A percentile compares a stretch with the other conserved stretches of the same genome.
Conservation (phyloP, 139 green algal genomes). For the Chlamydomonas eustigma region DNA sequence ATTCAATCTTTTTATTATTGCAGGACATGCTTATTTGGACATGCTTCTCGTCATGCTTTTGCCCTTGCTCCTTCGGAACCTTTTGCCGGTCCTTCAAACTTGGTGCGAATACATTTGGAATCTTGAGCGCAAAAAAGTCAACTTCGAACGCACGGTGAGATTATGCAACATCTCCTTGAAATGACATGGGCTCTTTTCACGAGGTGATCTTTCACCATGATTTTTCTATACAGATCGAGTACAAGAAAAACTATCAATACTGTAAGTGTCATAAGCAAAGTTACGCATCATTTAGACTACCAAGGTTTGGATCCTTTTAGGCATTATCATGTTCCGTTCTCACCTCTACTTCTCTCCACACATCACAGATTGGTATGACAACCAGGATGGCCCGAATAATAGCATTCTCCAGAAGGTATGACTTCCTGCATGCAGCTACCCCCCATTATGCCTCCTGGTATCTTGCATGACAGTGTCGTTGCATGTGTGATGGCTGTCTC, state of each 20-base stretch:
- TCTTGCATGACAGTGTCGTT: background rate
- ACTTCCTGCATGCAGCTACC: background rate
- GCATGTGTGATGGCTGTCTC: background rate
- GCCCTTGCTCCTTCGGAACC: constrained; percentile 21
- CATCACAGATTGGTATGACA: constrained; percentile 16
- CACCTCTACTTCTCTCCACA: too few relatives aligned
- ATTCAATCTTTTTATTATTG: background rate
- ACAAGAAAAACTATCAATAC: constrained; percentile 15
- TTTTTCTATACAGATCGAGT: constrained; percentile 12
- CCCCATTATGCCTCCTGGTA: background rate
- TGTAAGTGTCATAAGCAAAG: background rate
- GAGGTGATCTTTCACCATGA: background rate
- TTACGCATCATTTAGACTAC: too few relatives aligned
- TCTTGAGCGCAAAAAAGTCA: background rate
- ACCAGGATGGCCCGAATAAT: constrained; percentile 11
- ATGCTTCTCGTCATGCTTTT: constrained; percentile 31
- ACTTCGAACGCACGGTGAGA: background rate
- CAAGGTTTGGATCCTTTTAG: too few relatives aligned
- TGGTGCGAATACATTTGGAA: background rate
- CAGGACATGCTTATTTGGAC: constrained; percentile 25
- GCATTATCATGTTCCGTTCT: too few relatives aligned
- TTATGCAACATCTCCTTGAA: background rate
- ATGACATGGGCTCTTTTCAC: background rate
- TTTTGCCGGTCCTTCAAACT: constrained; percentile 27
- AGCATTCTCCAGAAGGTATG: constrained; percentile 22